Conservation (phyloP, 495 filamentous ascomycete genomes). For the Aspergillus homomorphus region DNA sequence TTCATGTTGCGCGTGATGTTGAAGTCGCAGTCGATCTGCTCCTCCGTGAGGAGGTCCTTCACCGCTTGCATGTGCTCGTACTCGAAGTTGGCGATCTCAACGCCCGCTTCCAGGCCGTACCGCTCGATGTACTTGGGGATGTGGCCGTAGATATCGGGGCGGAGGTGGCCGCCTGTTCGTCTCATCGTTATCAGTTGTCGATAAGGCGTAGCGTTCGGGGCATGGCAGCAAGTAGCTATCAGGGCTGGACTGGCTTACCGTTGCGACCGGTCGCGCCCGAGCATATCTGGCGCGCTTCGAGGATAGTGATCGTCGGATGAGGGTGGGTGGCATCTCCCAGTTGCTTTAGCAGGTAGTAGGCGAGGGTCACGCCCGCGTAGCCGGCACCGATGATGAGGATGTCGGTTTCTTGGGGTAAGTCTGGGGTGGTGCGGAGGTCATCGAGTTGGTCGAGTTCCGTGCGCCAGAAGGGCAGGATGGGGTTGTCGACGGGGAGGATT, state of each 20-base stretch:
- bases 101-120: constrained; percentile 28
- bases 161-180: constrained; percentile 34
- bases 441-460: constrained; percentile 51
- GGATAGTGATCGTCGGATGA: constrained; percentile 28
- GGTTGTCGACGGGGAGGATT: constrained; percentile 35
- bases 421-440: constrained; percentile 44
- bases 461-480: constrained; percentile 70
- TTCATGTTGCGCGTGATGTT: constrained; percentile 35
- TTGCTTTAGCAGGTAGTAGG: constrained; percentile 55
- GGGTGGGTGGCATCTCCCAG: constrained; percentile 9
- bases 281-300: constrained; percentile 42
- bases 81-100: constrained; percentile 32
- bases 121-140: constrained; percentile 27
- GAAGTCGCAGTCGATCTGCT: constrained; percentile 45
- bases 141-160: constrained; percentile 33
- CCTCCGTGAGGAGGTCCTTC: constrained; percentile 28
- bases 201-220: no score
- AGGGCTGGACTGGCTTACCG: constrained; percentile 22
- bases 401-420: constrained; percentile 51
- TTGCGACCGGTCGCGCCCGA: constrained; percentile 45
- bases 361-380: constrained; percentile 61
- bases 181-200: background rate
- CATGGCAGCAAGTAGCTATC: background rate
- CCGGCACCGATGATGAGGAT: constrained; percentile 70
- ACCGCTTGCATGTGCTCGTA: constrained; percentile 30